These are phyloP conservation scores for Colletotrichum incanum DNA, from an alignment of 2,329 filamentous ascomycete genomes.

Conservation along the genomic window DNA sequence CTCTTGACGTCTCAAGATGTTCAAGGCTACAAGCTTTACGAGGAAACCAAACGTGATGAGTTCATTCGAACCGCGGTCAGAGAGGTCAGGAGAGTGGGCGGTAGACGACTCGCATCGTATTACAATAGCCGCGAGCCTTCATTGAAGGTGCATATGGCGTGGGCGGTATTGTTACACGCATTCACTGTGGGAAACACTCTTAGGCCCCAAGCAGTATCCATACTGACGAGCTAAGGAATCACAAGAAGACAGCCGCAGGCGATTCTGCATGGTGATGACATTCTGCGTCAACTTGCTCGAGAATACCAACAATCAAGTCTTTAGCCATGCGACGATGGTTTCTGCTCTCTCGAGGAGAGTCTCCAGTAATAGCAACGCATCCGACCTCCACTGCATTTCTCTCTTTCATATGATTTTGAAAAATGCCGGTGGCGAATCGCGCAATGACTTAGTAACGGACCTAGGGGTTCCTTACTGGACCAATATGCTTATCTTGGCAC, in stretches of 20 bases:
- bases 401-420: neutral
- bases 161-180: neutral
- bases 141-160: neutral
- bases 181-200: neutral
- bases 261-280: neutral
- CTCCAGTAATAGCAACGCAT: neutral
- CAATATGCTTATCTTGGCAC: neutral
- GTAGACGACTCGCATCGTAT: neutral
- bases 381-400: neutral
- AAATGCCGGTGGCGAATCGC: neutral
- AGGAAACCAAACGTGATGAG: neutral
- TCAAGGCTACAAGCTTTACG: neutral
- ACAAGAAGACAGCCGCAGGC: neutral
- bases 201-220: neutral
- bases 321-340: neutral
- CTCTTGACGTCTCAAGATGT: neutral
- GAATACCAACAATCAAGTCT: neutral
- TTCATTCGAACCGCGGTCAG: neutral
- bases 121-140: neutral
- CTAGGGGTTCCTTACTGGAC: neutral
- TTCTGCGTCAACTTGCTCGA: neutral
- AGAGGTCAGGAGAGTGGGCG: neutral
- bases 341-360: neutral
- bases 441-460: neutral
- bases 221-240: neutral